Base-by-base conservation (phyloP, 2,329 filamentous ascomycete species). In the Lecanicillium sp. region DNA sequence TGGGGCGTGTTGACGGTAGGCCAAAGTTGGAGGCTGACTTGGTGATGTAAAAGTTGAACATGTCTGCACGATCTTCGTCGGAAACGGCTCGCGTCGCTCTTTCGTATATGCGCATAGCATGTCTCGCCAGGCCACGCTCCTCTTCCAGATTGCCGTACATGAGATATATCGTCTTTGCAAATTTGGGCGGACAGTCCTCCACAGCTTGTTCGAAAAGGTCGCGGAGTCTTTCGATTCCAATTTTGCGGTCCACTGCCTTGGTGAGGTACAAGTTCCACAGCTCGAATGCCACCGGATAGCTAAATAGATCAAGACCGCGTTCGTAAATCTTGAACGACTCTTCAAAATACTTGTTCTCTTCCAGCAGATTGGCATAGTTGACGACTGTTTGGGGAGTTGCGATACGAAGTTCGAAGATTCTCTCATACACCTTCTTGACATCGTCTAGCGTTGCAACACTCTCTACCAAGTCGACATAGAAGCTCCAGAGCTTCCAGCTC, bases 31-130 rank as follows among this genome's bases (percentile, higher is more conserved):
- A 94, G 2, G 92, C 92, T 1, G 89, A 96, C 60, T 98, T 97
- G 42, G 90, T 97, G 57, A 98, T 96, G 68, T 98, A 98, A 58
- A 97, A 95, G 61, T 95, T 92, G 69, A 96, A 98, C 89, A 98
- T 96, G 53, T 95, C 88, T 44, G 89, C 82, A 37, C 88, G 77
- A 60, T 98, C 90, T 54, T 96, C 90, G 54, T 98, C 92, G 12
- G 87, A 83, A 4, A 98, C 94, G 11, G 90, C 89, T 22, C 92
- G 80, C 5, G 92, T 98, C 7, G 92, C 92, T 42, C 92, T 84
- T 65, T 98, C 94, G 62, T 98, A 98, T 50, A 98, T 98, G 43
- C 92, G 84, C 92, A 98, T 98, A 3, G 94, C 94, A 58, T 97
- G 90, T 36, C 94, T 78, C 10, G 92, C 90, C 13, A 98, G 77